A percentile compares a stretch with the other conserved stretches of the same genome.
These are phyloP conservation scores for Pichia manshurica DNA, from an alignment of 805 yeast genomes.

Conservation along the genomic window DNA sequence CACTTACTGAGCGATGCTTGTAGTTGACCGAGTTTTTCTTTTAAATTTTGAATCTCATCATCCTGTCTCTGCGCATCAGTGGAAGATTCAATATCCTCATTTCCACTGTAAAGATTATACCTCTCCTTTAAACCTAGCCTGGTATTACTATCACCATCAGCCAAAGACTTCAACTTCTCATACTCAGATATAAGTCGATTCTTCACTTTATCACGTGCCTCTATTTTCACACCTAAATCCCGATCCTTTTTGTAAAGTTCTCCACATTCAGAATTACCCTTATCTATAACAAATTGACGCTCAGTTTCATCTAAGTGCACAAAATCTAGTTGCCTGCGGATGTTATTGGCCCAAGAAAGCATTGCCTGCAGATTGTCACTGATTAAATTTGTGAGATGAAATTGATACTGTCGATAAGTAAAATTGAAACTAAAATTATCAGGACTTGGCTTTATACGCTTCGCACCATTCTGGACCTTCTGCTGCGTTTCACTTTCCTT, in stretches of 20 bases:
- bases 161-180: conserved; percentile 15
- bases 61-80: conserved; percentile 4
- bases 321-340: conserved; percentile 19
- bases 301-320: conserved; percentile 35
- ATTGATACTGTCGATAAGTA: conserved; percentile 29
- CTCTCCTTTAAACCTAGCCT: conserved; percentile 11
- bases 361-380: conserved; percentile 30
- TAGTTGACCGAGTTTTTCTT: conserved; percentile 10
- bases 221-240: conserved; percentile 28
- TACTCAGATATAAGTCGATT: conserved; percentile 27
- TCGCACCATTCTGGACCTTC: conserved; percentile 1
- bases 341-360: conserved; percentile 19
- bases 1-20: conserved; percentile 13
- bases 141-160: conserved; percentile 12
- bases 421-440: conserved; percentile 5
- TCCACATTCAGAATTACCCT: conserved; percentile 36
- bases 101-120: conserved; percentile 9
- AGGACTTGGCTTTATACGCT: not conserved
- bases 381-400: conserved; percentile 33
- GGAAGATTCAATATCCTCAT: conserved; percentile 9
- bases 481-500: not conserved
- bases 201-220: conserved; percentile 26
- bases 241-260: conserved; percentile 34
- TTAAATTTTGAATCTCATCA: conserved; percentile 14
- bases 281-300: conserved; percentile 37